Percentiles rank a stretch among this genome's conserved stretches.
These are phyloP conservation scores for Coemansia sp. DNA, from an alignment of 192 early-diverging fungal species.

Conservation along the genomic window DNA sequence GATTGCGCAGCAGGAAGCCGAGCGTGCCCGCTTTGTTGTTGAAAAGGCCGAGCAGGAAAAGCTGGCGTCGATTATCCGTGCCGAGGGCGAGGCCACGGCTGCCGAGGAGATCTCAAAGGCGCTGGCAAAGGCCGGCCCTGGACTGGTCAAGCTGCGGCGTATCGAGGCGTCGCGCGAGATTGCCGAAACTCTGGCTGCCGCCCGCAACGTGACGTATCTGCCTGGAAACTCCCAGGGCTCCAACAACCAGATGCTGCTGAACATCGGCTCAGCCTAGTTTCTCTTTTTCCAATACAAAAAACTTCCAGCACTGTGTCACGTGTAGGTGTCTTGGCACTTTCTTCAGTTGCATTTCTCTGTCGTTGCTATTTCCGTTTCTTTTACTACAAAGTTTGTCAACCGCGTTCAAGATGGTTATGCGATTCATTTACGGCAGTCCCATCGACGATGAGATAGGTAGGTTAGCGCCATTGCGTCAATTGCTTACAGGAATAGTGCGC, in stretches of 20 bases:
- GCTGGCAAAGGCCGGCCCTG: constrained; percentile 87
- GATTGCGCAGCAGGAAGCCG: constrained; percentile 99
- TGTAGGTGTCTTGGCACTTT: constrained; percentile 3
- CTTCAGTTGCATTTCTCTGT: constrained; percentile 3
- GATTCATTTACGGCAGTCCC: constrained; percentile 49
- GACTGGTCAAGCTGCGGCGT: constrained; percentile 90
- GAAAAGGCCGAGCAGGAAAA: constrained; percentile 99
- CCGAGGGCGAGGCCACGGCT: constrained; percentile 94
- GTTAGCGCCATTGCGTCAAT: constrained; percentile 5
- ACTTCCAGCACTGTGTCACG: constrained; percentile 6
- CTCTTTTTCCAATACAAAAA: neutral
- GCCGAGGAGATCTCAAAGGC: constrained; percentile 90
- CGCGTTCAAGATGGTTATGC: constrained; percentile 37
- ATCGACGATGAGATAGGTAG: constrained; percentile 54
- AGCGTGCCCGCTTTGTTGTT: constrained; percentile 96
- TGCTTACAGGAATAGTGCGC: constrained; percentile 1
- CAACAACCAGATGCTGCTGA: constrained; percentile 73
- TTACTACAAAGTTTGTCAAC: neutral
- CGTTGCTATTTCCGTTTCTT: constrained; percentile 3
- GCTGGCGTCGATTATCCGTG: constrained; percentile 92
- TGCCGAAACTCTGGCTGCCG: constrained; percentile 76
- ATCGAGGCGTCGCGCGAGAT: constrained; percentile 98
- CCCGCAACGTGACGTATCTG: constrained; percentile 89
- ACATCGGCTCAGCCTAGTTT: constrained; percentile 56
- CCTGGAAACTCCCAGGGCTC: constrained; percentile 59